phyloP scores from a whole-genome alignment of 2,329 filamentous ascomycete genomes.

The Beauveria sp. region DNA sequence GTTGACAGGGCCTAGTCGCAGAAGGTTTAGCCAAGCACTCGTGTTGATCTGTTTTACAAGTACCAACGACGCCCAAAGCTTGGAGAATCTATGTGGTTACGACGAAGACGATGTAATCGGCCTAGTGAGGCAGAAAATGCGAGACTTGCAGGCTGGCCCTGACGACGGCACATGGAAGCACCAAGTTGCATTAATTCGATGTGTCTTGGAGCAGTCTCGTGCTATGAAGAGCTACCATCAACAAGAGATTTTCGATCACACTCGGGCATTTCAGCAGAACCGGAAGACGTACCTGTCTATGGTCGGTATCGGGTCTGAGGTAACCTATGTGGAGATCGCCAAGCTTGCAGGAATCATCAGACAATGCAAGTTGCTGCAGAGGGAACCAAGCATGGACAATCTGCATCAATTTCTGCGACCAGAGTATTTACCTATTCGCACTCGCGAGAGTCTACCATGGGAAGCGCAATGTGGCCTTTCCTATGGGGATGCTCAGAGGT shows the following conservation, averaged over 20 bases:
- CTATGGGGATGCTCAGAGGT: background rate
- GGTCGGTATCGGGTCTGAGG: background rate
- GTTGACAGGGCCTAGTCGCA: background rate
- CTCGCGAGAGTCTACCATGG: background rate
- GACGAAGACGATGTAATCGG: background rate
- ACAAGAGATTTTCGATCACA: background rate
- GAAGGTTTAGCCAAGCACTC: background rate
- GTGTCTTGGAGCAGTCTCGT: background rate
- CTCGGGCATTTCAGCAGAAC: background rate
- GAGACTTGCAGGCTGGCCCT: background rate
- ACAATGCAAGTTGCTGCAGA: background rate
- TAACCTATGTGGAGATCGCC: background rate
- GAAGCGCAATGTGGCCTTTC: background rate
- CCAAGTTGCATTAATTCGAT: background rate
- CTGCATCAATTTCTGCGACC: background rate
- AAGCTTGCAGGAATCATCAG: background rate
- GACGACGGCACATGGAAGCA: background rate
- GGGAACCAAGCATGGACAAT: background rate
- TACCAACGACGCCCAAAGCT: background rate
- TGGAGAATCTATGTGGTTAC: background rate
- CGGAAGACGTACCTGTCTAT: background rate
- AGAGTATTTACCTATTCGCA: background rate
- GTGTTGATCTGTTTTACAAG: background rate
- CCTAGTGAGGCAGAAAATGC: background rate
- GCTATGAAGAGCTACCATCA: background rate